A percentile compares a stretch with the other conserved stretches of the same genome.
phyloP scores from a whole-genome alignment of 768 basidiomycete species.

The Dendrothele bispora region DNA sequence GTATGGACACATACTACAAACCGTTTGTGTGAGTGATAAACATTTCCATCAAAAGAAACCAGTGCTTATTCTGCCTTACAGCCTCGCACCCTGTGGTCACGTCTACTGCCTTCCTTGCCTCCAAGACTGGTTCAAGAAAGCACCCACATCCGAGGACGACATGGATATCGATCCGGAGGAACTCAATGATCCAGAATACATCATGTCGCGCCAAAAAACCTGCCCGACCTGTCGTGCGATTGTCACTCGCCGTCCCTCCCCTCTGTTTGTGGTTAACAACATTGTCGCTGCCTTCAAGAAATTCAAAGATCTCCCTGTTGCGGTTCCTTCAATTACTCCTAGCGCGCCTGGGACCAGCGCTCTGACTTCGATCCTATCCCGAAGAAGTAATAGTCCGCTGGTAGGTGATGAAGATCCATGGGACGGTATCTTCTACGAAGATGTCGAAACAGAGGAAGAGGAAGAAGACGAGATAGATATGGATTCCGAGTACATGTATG shows the following conservation, averaged over 20 bases:
- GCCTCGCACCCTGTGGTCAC: conserved; percentile 76
- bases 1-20: conserved; percentile 65
- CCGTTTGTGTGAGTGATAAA: conserved; percentile 60
- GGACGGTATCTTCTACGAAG: conserved; percentile 63
- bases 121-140: conserved; percentile 76
- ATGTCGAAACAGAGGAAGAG: conserved; percentile 38
- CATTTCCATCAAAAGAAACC: neutral
- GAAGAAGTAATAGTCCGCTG: conserved; percentile 25
- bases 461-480: conserved; percentile 33
- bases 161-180: conserved; percentile 37
- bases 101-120: conserved; percentile 73
- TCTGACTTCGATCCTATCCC: conserved; percentile 12
- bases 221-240: conserved; percentile 71
- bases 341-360: conserved; percentile 4
- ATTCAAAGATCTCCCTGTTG: too few species aligned
- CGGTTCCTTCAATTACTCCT: too few species aligned
- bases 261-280: conserved; percentile 67
- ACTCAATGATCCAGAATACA: conserved; percentile 38
- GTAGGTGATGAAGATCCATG: conserved; percentile 59
- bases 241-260: conserved; percentile 60
- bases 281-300: conserved; percentile 51
- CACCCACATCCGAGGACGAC: conserved; percentile 46
- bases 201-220: conserved; percentile 62
- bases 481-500: too few species aligned
- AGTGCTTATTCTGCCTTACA: conserved; percentile 21